Base-by-base conservation (phyloP, 2,329 filamentous ascomycete genomes). In the Sporothrix euskadiensis region DNA sequence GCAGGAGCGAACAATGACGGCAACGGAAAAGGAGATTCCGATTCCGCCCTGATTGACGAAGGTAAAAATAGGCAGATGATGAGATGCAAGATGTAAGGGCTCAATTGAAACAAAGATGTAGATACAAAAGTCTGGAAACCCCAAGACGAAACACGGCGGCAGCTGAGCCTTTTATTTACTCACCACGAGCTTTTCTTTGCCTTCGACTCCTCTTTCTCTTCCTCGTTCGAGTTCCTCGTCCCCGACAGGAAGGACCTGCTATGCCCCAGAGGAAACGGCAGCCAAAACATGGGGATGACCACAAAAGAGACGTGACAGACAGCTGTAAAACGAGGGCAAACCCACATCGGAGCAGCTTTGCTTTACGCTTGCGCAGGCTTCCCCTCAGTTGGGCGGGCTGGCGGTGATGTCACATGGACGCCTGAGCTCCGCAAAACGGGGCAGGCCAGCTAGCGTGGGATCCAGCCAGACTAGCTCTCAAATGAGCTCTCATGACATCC, bases 371-470 rank as follows among this genome's bases (percentile, higher is more conserved):
- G 65, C 61, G 39, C 61, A 22, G 19, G 35, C 52, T 70, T 57
- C 52, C 70, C 70, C 56, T 52, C 52, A 56, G 35, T 44, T 35
- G 44, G 44, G 14, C 44, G 16, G 12, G 44, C 14, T 49, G 39
- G 26, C 32, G 12, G 73, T 74, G 73, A 74, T 74, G 73, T 74
- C 73, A 74, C 66, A 73, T 73, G 73, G 71, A 72, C 26, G 2
- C 26, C 19, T 41, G 39, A 26, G 61, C 71, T 57, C 52, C 54
- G 49, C 69, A 52, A 47, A 59, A 39, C 52, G 52, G 68, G 52
- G 32, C 69, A n/a, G 19, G 30, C 39, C 22, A 26, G 52, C 59
- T 41, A 65, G 39, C n/a, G 59, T 65, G 35, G 35, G 59, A 65
- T 26, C 4, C 8, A 19, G 8, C 4, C 4, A 19, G 26, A 26